Evolutionary conservation across 2,329 filamentous ascomycete species (phyloP).

Genomic region (Neofusicoccum laricinum): DNA sequence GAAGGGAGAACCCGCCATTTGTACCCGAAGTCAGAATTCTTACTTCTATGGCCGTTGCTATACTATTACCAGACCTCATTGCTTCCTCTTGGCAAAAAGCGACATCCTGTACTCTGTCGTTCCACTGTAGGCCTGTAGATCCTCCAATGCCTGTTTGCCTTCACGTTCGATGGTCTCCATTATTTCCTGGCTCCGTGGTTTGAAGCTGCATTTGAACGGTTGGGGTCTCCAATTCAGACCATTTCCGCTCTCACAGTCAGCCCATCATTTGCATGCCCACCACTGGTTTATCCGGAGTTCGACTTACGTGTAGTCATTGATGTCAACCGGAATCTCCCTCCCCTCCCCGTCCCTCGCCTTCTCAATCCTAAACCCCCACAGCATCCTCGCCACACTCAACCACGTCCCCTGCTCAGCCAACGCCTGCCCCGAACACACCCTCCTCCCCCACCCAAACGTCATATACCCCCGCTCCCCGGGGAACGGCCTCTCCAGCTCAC

Average conservation of each 20-base stretch:
- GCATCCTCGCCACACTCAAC: conserved; percentile 55
- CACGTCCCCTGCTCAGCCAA: conserved; percentile 60
- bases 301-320: conserved; percentile 55
- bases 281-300: too few relatives aligned
- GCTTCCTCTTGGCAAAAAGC: conserved; percentile 37
- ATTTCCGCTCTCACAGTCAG: conserved; percentile 39
- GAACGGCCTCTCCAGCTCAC: conserved; percentile 28
- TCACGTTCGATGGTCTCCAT: conserved; percentile 51
- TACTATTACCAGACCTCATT: conserved; percentile 32
- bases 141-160: conserved; percentile 50
- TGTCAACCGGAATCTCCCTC: conserved; percentile 52
- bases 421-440: conserved; percentile 59
- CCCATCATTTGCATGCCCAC: too few relatives aligned
- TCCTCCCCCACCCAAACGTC: conserved; percentile 55
- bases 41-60: too few relatives aligned
- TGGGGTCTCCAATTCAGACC: conserved; percentile 59
- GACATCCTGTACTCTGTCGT: conserved; percentile 57
- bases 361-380: conserved; percentile 57
- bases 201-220: conserved; percentile 55
- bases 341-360: conserved; percentile 42
- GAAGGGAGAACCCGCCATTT: too few relatives aligned
- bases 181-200: conserved; percentile 49
- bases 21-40: too few relatives aligned
- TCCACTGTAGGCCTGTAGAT: conserved; percentile 53
- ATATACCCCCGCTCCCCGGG: conserved; percentile 51